Evolutionary conservation across 2,329 filamentous ascomycete species (phyloP).

Genomic region (Ceratocystis papillata): DNA sequence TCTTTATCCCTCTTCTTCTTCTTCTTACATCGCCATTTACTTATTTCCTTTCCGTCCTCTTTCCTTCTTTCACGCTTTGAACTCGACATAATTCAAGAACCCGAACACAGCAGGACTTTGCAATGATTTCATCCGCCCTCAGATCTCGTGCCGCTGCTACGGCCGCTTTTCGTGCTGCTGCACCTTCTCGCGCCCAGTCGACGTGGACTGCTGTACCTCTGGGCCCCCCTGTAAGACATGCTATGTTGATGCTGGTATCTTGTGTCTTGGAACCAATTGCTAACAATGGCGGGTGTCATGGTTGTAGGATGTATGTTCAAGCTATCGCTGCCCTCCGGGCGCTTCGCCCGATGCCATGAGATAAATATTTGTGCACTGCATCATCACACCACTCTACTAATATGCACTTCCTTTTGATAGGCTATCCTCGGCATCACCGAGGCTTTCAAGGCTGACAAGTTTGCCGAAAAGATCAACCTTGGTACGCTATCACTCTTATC

Average conservation of each 20-base stretch:
- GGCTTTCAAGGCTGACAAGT: slow-evolving; percentile 94
- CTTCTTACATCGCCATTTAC: slow-evolving; percentile 21
- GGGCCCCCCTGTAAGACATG: slow-evolving; percentile 69
- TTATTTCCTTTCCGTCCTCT: slow-evolving; percentile 24
- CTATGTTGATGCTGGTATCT: slow-evolving; percentile 18
- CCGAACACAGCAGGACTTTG: background rate
- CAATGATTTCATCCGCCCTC: slow-evolving; percentile 40
- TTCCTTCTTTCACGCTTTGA: background rate
- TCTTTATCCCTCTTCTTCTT: slow-evolving; percentile 15
- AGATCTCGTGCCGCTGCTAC: slow-evolving; percentile 35
- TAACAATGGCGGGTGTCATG: slow-evolving; percentile 12
- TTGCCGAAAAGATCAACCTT: slow-evolving; percentile 94
- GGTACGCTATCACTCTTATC: slow-evolving; percentile 42
- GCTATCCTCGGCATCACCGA: slow-evolving; percentile 91
- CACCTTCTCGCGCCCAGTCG: slow-evolving; percentile 51
- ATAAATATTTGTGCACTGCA: background rate
- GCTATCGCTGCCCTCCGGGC: background rate
- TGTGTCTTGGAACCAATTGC: slow-evolving; percentile 4
- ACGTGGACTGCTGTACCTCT: slow-evolving; percentile 87
- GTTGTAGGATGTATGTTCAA: slow-evolving; percentile 21
- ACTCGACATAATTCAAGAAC: background rate
- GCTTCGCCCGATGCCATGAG: background rate
- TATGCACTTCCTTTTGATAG: slow-evolving; percentile 34
- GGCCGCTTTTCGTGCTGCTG: slow-evolving; percentile 33
- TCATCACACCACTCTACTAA: background rate